A percentile compares a stretch with the other conserved stretches of the same genome.
phyloP scores from a whole-genome alignment of 805 yeast genomes.

The Metschnikowia gruessii region DNA sequence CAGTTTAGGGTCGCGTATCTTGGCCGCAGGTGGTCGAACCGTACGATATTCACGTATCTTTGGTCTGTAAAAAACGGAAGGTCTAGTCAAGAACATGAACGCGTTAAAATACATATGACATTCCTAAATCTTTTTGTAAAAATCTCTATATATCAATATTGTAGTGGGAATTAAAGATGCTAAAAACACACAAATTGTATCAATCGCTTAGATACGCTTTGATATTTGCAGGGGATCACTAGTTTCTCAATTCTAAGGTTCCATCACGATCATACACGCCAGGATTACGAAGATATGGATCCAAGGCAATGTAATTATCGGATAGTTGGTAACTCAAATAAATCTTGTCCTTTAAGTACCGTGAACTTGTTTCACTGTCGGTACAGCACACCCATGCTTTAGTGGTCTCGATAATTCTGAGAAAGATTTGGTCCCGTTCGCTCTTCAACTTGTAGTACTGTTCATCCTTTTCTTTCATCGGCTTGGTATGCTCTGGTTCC shows the following conservation, averaged over 20 bases:
- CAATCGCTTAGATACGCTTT: neutral
- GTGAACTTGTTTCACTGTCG: slow-evolving; percentile 46
- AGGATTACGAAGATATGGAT: slow-evolving; percentile 79
- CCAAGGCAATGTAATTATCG: slow-evolving; percentile 63
- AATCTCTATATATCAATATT: neutral
- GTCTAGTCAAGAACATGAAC: too few relatives aligned
- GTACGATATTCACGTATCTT: too few relatives aligned
- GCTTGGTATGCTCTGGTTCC: slow-evolving; percentile 48
- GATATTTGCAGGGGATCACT: neutral
- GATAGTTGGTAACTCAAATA: slow-evolving; percentile 51
- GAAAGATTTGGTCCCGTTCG: slow-evolving; percentile 55
- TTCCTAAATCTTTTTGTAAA: neutral
- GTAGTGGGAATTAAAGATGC: too few relatives aligned
- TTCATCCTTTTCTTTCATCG: slow-evolving; percentile 33
- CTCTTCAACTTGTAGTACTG: slow-evolving; percentile 39
- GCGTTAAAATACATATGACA: too few relatives aligned
- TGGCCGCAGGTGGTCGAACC: neutral
- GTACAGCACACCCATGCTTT: slow-evolving; percentile 73
- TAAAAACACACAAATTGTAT: too few relatives aligned
- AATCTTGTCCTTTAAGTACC: slow-evolving; percentile 53
- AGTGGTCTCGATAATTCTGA: slow-evolving; percentile 61
- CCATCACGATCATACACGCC: slow-evolving; percentile 79
- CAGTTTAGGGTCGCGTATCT: neutral
- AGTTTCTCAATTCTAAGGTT: slow-evolving; percentile 27
- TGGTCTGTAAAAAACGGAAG: too few relatives aligned